These are phyloP conservation scores for Gremmenia infestans DNA, from an alignment of 2,329 filamentous ascomycete genomes.

Conservation along the genomic window DNA sequence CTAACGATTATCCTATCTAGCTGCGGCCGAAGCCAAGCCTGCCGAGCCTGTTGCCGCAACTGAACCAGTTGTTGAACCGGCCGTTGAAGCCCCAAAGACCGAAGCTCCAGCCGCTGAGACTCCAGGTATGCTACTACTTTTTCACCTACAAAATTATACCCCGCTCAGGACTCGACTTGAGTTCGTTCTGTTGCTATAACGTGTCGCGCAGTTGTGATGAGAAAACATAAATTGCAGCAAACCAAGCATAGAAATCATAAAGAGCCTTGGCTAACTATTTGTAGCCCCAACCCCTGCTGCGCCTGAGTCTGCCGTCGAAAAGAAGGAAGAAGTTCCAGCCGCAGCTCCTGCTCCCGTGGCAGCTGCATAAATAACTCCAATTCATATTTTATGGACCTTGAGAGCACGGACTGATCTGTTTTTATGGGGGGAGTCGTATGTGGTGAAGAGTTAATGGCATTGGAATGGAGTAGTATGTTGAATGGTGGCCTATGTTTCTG, in stretches of 20 bases:
- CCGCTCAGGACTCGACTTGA: neutral
- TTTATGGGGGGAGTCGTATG: neutral
- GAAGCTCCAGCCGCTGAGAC: constrained; percentile 14
- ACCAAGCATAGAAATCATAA: neutral
- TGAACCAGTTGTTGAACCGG: neutral
- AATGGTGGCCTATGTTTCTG: neutral
- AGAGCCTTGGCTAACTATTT: neutral
- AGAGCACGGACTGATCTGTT: neutral
- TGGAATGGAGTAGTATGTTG: neutral
- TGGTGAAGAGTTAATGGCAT: neutral
- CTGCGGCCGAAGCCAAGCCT: constrained; percentile 14
- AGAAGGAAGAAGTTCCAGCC: constrained; percentile 14
- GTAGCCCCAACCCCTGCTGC: constrained; percentile 8
- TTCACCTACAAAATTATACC: neutral
- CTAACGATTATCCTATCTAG: constrained; percentile 9
- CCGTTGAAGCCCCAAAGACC: constrained; percentile 1
- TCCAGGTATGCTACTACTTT: constrained; percentile 1
- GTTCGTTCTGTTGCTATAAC: neutral
- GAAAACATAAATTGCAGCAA: neutral
- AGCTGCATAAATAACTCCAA: constrained; percentile 12
- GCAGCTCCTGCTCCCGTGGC: constrained; percentile 6
- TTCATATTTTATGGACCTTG: neutral
- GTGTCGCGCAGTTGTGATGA: neutral
- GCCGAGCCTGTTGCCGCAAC: constrained; percentile 9
- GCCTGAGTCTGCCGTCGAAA: constrained; percentile 10